Conservation (phyloP, 1,139 yeast genomes). For the Nadsonia starkeyi-henricii region DNA sequence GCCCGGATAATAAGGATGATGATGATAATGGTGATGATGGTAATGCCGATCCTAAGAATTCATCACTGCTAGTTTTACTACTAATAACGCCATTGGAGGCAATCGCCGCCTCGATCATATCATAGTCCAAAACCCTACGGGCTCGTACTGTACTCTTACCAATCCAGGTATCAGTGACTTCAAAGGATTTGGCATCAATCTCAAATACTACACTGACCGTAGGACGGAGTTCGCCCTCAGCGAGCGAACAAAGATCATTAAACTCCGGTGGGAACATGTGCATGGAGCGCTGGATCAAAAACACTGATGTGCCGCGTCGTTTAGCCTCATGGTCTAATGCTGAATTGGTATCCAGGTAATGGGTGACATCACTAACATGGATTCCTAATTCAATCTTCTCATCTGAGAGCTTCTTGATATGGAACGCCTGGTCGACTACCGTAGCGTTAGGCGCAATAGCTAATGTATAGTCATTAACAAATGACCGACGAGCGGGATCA, state of each 20-base stretch:
- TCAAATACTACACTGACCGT: conserved; percentile 75
- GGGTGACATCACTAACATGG: conserved; percentile 70
- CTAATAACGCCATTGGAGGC: conserved; percentile 8
- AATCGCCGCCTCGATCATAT: conserved; percentile 16
- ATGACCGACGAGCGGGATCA: conserved; percentile 33
- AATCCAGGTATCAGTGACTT: conserved; percentile 63
- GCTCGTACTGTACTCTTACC: conserved; percentile 58
- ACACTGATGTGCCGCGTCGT: conserved; percentile 81
- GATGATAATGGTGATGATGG: no score
- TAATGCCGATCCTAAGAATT: no score
- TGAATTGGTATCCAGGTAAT: conserved; percentile 57
- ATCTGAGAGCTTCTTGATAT: conserved; percentile 45
- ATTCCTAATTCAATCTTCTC: conserved; percentile 59
- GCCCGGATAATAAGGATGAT: conserved; percentile 3
- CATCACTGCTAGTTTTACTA: conserved; percentile 17
- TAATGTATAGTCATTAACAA: conserved; percentile 47
- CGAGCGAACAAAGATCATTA: conserved; percentile 47
- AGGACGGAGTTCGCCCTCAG: conserved; percentile 45
- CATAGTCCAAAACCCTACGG: conserved; percentile 19
- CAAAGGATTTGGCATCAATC: conserved; percentile 59
- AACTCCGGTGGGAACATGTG: conserved; percentile 59
- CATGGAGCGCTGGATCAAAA: conserved; percentile 64
- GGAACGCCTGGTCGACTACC: conserved; percentile 66
- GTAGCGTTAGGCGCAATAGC: conserved; percentile 50
- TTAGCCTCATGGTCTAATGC: conserved; percentile 78